phyloP scores from a whole-genome alignment of 1,139 yeast genomes.

The Suhomyces anneliseae region DNA sequence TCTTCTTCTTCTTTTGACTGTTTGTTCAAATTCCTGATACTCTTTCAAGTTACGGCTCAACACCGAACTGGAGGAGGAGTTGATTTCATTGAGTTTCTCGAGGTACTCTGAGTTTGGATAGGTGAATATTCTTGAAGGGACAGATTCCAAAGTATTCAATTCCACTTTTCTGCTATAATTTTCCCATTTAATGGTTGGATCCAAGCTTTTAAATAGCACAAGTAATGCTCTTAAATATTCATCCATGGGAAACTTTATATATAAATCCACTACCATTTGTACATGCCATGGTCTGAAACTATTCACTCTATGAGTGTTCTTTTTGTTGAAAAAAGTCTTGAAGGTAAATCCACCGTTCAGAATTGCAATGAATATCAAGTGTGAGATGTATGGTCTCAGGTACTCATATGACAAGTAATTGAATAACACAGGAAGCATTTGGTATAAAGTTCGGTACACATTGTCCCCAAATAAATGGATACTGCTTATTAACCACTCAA shows the following conservation, averaged over 20 bases:
- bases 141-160: conserved; percentile 19
- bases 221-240: conserved; percentile 27
- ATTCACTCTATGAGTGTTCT: conserved; percentile 11
- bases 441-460: conserved; percentile 17
- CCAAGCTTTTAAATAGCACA: conserved; percentile 23
- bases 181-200: conserved; percentile 25
- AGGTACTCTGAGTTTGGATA: conserved; percentile 23
- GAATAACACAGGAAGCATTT: conserved; percentile 34
- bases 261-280: conserved; percentile 32
- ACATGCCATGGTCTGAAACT: conserved; percentile 43
- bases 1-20: conserved; percentile 8
- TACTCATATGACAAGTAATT: conserved; percentile 45
- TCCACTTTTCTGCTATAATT: conserved; percentile 6
- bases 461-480: conserved; percentile 29
- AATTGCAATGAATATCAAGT: conserved; percentile 39
- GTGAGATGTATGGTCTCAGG: conserved; percentile 43
- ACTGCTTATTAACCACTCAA: conserved; percentile 34
- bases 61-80: conserved; percentile 16
- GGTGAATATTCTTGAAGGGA: conserved; percentile 20
- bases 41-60: conserved; percentile 17
- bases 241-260: conserved; percentile 37
- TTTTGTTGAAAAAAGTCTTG: conserved; percentile 12
- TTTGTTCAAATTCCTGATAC: conserved; percentile 14
- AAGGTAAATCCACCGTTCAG: conserved; percentile 16
- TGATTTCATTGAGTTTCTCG: conserved; percentile 7